Evolutionary conservation across 371 early-diverging fungal species (phyloP).

Genomic region (Mucor irregularis): DNA sequence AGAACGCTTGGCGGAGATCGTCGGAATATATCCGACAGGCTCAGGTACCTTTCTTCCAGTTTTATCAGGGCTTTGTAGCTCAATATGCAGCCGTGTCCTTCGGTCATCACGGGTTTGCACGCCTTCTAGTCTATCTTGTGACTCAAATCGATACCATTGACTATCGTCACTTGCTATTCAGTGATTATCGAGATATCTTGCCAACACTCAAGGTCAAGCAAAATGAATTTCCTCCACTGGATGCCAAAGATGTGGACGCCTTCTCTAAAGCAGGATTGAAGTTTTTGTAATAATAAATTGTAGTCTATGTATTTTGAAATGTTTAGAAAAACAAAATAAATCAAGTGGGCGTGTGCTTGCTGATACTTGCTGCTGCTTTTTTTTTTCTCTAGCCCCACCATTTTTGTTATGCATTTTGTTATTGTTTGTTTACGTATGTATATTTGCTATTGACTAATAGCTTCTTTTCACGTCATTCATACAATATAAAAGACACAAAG

Average conservation of each 20-base stretch:
- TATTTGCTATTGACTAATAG: no score
- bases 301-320: neutral
- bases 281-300: conserved; percentile 9
- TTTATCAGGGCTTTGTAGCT: conserved; percentile 61
- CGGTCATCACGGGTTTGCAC: conserved; percentile 42
- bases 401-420: no score
- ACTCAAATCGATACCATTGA: conserved; percentile 47
- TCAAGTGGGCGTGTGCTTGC: neutral
- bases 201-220: conserved; percentile 24
- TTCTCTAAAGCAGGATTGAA: conserved; percentile 15
- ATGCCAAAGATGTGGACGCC: neutral
- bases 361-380: no score
- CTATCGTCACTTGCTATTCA: conserved; percentile 48
- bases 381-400: no score
- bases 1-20: conserved; percentile 46
- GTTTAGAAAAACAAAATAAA: no score
- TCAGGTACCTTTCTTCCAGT: conserved; percentile 55
- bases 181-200: conserved; percentile 38
- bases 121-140: conserved; percentile 47
- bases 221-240: conserved; percentile 17
- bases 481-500: no score
- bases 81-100: conserved; percentile 53
- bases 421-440: no score
- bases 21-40: conserved; percentile 41
- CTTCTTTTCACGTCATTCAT: no score